Evolutionary conservation across 768 basidiomycete genomes (phyloP).

Genomic region (Mycena olivaceomarginata): DNA sequence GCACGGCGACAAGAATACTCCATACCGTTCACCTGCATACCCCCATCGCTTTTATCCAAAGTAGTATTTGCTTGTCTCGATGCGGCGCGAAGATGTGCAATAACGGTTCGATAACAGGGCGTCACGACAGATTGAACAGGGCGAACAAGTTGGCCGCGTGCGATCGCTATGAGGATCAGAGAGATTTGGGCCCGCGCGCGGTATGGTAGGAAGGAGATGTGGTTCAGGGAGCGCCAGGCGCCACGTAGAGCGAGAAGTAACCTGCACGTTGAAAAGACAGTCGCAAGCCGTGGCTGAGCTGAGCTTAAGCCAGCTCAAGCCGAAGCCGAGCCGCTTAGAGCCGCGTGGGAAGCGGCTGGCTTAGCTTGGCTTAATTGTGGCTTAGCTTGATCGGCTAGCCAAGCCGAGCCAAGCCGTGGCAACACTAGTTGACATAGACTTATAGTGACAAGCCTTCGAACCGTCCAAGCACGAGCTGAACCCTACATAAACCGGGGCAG

Average conservation of each 20-base stretch:
- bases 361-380: too few relatives aligned
- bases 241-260: not conserved
- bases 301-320: too few relatives aligned
- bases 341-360: too few relatives aligned
- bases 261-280: not conserved
- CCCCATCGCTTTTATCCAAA: not conserved
- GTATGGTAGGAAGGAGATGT: not conserved
- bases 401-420: too few relatives aligned
- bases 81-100: not conserved
- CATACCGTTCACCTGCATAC: not conserved
- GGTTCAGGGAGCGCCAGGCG: not conserved
- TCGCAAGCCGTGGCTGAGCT: not conserved
- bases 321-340: too few relatives aligned
- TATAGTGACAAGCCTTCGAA: too few relatives aligned
- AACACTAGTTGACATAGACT: too few relatives aligned
- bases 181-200: not conserved
- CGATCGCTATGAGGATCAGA: not conserved
- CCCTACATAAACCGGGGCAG: too few relatives aligned
- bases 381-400: too few relatives aligned
- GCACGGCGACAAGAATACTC: not conserved
- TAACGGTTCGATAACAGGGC: not conserved
- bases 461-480: too few relatives aligned
- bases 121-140: not conserved
- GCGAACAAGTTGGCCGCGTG: not conserved
- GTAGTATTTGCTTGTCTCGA: not conserved